Evolutionary conservation across 371 early-diverging fungal species (phyloP).

Genomic region (Mortierella sp.): DNA sequence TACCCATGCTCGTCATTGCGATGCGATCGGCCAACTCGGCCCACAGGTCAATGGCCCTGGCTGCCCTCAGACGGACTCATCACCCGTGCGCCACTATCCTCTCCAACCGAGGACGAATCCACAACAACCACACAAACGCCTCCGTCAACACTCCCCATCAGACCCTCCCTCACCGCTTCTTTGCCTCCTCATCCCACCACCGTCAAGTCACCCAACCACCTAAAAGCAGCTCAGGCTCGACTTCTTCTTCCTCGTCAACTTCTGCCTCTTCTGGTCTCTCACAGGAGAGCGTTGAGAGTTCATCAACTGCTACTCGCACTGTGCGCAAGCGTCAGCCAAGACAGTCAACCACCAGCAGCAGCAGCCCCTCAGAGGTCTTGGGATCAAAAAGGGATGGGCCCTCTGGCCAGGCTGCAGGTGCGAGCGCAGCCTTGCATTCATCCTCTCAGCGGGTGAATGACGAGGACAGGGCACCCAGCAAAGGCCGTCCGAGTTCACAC

Average conservation of each 20-base stretch:
- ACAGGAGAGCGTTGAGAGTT: slow-evolving; percentile 21
- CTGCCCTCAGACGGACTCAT: slow-evolving; percentile 23
- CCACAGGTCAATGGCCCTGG: slow-evolving; percentile 29
- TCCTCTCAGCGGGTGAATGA: slow-evolving; percentile 6
- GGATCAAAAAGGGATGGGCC: slow-evolving; percentile 13
- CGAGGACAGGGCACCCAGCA: slow-evolving; percentile 15
- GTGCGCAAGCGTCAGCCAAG: slow-evolving; percentile 30
- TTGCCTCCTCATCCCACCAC: slow-evolving; percentile 32
- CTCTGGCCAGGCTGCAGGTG: neutral
- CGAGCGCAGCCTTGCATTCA: neutral
- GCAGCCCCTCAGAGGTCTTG: neutral
- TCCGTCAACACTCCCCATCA: slow-evolving; percentile 9
- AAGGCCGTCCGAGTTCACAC: slow-evolving; percentile 18
- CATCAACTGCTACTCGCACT: slow-evolving; percentile 18
- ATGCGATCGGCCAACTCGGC: slow-evolving; percentile 35
- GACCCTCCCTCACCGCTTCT: slow-evolving; percentile 46
- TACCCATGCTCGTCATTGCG: slow-evolving; percentile 41
- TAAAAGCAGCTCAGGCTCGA: slow-evolving; percentile 26
- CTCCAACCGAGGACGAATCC: slow-evolving; percentile 17
- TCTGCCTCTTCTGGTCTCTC: slow-evolving; percentile 6
- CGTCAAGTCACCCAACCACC: slow-evolving; percentile 37
- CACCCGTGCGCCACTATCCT: slow-evolving; percentile 19
- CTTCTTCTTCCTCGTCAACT: slow-evolving; percentile 17
- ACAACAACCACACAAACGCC: slow-evolving; percentile 37
- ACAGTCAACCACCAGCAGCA: slow-evolving; percentile 5